Evolutionary conservation across 257 asterid species (phyloP).

Genomic region (Echium plantagineum): DNA sequence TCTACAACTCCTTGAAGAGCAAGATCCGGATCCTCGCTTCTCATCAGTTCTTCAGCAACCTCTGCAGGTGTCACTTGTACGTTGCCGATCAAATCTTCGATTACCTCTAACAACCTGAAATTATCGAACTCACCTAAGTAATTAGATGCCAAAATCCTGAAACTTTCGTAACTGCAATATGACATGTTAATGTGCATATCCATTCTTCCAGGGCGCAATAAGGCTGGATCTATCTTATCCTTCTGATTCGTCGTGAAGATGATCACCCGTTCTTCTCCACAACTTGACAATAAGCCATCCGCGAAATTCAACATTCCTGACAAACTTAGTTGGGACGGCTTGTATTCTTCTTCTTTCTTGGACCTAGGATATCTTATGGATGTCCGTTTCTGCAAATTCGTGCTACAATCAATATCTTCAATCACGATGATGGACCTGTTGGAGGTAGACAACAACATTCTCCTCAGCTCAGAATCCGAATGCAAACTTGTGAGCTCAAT

Average conservation of each 20-base stretch:
- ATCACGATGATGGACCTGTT: constrained; percentile 57
- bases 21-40: constrained; percentile 13
- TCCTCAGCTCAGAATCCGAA: constrained; percentile 35
- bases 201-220: constrained; percentile 58
- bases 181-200: constrained; percentile 53
- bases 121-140: constrained; percentile 17
- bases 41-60: constrained; percentile 20
- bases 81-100: constrained; percentile 11
- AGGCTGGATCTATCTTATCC: constrained; percentile 42
- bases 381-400: constrained; percentile 26
- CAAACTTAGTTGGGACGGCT: constrained; percentile 35
- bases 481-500: constrained; percentile 43
- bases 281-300: constrained; percentile 61
- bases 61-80: constrained; percentile 18
- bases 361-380: too few species aligned
- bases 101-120: constrained; percentile 14
- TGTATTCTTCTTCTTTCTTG: neutral
- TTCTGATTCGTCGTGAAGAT: constrained; percentile 49
- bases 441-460: constrained; percentile 31
- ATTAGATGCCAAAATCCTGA: constrained; percentile 23
- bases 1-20: constrained; percentile 5
- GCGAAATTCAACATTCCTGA: constrained; percentile 56
- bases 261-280: constrained; percentile 54
- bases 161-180: constrained; percentile 33
- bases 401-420: constrained; percentile 61